Conservation (phyloP, 345 rosid species). For the Euphorbia lathyris region DNA sequence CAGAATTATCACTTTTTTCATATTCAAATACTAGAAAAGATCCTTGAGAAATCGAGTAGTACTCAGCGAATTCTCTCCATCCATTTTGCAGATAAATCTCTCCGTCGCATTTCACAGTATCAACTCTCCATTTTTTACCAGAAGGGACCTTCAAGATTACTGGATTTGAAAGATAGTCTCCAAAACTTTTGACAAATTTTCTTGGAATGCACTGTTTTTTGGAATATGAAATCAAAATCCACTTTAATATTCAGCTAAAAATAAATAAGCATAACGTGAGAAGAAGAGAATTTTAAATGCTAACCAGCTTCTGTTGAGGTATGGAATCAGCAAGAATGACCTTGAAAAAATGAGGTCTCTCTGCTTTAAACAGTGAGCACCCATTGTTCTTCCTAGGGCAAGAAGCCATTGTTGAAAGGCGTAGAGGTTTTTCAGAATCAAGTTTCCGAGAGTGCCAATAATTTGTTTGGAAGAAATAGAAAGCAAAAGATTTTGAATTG, state of each 20-base stretch:
- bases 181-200: not conserved
- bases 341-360: not conserved
- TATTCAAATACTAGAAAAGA: slow-evolving; percentile 12
- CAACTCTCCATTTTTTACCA: slow-evolving; percentile 4
- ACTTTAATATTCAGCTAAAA: not conserved
- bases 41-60: not conserved
- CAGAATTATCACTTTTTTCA: not conserved
- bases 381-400: not conserved
- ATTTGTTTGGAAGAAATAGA: too few species aligned
- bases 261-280: not conserved
- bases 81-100: slow-evolving; percentile 6
- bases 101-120: not conserved
- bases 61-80: slow-evolving; percentile 16
- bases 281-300: not conserved
- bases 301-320: not conserved
- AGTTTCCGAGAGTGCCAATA: too few species aligned
- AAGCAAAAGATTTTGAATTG: too few species aligned
- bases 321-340: not conserved
- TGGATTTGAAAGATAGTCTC: not conserved
- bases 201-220: slow-evolving; percentile 3
- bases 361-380: not conserved
- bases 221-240: too few species aligned
- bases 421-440: too few species aligned
- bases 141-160: not conserved
- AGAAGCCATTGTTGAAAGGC: not conserved